phyloP scores from a whole-genome alignment of 73 alveolate genomes.

The Paramecium primaurelia region DNA sequence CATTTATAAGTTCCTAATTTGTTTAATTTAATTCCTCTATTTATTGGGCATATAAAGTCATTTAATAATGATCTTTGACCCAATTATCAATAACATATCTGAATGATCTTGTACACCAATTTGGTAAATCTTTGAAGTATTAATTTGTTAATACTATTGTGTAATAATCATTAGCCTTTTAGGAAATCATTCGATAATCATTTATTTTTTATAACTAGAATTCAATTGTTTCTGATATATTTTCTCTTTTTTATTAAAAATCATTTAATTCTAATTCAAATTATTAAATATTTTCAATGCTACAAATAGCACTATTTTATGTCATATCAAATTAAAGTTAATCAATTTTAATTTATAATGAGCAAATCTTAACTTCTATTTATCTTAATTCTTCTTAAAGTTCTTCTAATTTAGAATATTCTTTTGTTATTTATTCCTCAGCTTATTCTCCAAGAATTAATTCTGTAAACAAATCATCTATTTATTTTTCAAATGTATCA shows the following conservation, averaged over 20 bases:
- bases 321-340: neutral
- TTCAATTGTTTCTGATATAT: neutral
- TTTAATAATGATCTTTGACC: neutral
- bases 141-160: neutral
- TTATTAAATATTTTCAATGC: neutral
- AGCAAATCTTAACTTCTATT: neutral
- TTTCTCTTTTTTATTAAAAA: neutral
- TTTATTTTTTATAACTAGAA: neutral
- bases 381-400: neutral
- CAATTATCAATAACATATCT: constrained; percentile 23
- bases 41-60: neutral
- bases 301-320: neutral
- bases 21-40: neutral
- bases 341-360: neutral
- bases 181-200: neutral
- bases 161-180: constrained; percentile 1
- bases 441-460: constrained; percentile 14
- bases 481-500: neutral
- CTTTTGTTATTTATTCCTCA: neutral
- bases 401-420: neutral
- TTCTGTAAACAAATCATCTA: neutral
- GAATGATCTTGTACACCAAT: constrained; percentile 12
- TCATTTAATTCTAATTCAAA: neutral
- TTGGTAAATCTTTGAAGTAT: neutral
- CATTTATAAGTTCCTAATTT: neutral